Evolutionary conservation across 805 yeast species (phyloP).

Genomic region (Phaffomyces opuntiae): DNA sequence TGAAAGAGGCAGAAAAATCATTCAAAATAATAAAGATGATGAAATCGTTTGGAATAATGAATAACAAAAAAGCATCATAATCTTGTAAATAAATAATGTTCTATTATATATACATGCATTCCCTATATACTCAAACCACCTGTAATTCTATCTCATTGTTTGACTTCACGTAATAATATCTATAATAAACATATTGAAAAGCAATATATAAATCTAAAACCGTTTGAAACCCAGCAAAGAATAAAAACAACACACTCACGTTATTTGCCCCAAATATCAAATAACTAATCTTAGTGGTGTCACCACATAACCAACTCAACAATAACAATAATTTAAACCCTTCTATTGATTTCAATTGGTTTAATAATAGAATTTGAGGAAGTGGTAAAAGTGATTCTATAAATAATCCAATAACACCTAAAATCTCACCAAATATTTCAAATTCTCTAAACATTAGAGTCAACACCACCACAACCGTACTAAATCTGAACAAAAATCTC

Average conservation of each 20-base stretch:
- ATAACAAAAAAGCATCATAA: neutral
- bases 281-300: constrained; percentile 68
- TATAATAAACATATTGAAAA: constrained; percentile 63
- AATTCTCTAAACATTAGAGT: constrained; percentile 34
- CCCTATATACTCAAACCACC: constrained; percentile 4
- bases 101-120: neutral
- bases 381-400: constrained; percentile 69
- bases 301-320: constrained; percentile 87
- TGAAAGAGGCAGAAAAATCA: constrained; percentile 20
- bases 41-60: constrained; percentile 20
- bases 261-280: constrained; percentile 70
- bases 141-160: constrained; percentile 6
- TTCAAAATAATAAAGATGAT: neutral
- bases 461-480: constrained; percentile 14
- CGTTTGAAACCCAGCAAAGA: constrained; percentile 77
- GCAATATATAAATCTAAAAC: constrained; percentile 65
- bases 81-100: neutral
- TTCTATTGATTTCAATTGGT: constrained; percentile 59
- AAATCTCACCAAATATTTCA: constrained; percentile 36
- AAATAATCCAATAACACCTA: constrained; percentile 61
- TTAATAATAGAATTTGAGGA: constrained; percentile 68
- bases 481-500: constrained; percentile 44
- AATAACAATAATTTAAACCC: constrained; percentile 74
- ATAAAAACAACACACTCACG: constrained; percentile 54
- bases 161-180: constrained; percentile 25